Percentiles rank a stretch among this genome's conserved stretches.
phyloP scores from a whole-genome alignment of 202 grass and related monocot species.

The Zizania palustris region DNA sequence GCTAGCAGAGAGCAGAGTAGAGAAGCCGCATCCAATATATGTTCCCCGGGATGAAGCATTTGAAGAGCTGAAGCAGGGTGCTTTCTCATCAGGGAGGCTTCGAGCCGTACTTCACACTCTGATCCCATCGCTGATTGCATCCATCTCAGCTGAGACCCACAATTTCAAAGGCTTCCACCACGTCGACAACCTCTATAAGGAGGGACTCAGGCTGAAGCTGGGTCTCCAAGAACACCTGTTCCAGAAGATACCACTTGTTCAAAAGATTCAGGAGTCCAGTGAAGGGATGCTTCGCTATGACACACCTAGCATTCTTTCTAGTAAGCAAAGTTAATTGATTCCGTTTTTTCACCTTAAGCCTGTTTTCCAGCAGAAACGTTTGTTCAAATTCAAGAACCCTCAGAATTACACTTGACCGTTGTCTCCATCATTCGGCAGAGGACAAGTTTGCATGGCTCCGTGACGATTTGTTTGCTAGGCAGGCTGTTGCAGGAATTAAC shows the following conservation, averaged over 20 bases:
- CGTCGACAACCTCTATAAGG: conserved; percentile 98
- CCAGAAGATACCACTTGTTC: conserved; percentile 88
- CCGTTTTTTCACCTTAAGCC: conserved; percentile 1
- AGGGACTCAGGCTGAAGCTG: conserved; percentile 90
- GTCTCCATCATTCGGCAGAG: conserved; percentile 51
- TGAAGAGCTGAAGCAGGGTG: conserved; percentile 91
- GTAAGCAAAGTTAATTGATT: conserved; percentile 57
- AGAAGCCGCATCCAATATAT: conserved; percentile 92
- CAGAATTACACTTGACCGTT: conserved; percentile 21
- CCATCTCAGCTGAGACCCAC: conserved; percentile 85
- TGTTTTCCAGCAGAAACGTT: conserved; percentile 11
- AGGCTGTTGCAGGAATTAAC: conserved; percentile 90
- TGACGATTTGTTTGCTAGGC: conserved; percentile 92
- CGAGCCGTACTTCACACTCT: conserved; percentile 88
- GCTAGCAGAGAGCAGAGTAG: conserved; percentile 80
- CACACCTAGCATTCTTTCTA: conserved; percentile 91
- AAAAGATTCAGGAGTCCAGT: conserved; percentile 97
- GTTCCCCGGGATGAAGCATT: conserved; percentile 93
- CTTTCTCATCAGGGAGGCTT: conserved; percentile 87
- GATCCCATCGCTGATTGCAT: conserved; percentile 87
- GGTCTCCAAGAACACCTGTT: conserved; percentile 96
- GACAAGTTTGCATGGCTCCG: conserved; percentile 99
- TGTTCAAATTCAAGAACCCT: conserved; percentile 6
- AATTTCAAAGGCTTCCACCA: conserved; percentile 96
- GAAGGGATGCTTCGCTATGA: conserved; percentile 97